phyloP scores from a whole-genome alignment of 768 basidiomycete species.

The Daedalea quercina region DNA sequence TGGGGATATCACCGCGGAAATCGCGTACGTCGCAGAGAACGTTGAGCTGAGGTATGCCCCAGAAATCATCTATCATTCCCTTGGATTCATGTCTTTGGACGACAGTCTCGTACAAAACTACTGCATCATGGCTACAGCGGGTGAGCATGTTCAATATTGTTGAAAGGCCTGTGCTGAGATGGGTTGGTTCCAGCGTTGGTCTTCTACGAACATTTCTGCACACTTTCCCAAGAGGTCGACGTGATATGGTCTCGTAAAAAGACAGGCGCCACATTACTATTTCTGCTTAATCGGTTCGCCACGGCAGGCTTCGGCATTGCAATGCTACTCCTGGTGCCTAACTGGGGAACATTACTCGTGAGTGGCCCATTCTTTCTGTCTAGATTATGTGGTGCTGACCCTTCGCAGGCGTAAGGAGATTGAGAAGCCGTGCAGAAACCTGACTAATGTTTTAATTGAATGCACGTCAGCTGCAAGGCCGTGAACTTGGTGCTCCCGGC shows the following conservation, averaged over 20 bases:
- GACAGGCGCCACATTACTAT: constrained; percentile 7
- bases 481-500: not conserved
- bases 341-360: not conserved
- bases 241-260: constrained; percentile 9
- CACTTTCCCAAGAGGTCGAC: constrained; percentile 3
- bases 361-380: not conserved
- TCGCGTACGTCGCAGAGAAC: not conserved
- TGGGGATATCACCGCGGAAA: not conserved
- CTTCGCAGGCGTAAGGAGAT: no score
- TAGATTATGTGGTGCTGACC: no score
- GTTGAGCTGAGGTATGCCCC: not conserved
- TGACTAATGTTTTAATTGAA: not conserved
- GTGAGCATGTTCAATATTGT: not conserved
- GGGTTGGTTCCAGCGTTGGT: not conserved
- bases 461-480: not conserved
- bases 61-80: not conserved
- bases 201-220: constrained; percentile 8
- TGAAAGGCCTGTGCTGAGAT: not conserved
- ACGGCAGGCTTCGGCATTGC: not conserved
- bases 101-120: not conserved
- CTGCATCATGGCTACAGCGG: not conserved
- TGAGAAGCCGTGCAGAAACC: no score
- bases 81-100: no score
- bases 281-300: constrained; percentile 7
- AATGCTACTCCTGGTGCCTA: not conserved